Evolutionary conservation across 768 basidiomycete genomes (phyloP), one percentile per base, ranked within the genome.

Genomic region (Hortiboletus campestris): DNA sequence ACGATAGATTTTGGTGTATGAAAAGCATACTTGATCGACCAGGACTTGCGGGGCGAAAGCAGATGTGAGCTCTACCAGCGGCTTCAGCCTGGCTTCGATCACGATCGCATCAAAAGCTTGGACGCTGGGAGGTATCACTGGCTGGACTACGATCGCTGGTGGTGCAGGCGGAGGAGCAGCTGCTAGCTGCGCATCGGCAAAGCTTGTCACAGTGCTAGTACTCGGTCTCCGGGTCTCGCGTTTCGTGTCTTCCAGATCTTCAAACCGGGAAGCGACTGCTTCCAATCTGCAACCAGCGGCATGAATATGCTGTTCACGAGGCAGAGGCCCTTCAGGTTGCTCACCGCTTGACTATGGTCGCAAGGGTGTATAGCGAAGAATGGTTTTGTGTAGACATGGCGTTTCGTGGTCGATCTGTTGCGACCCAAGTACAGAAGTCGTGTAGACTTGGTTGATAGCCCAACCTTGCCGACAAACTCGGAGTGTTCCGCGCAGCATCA

Each of bases 261-360:
- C 97, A 35, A 99, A 83, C 34, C 97, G 84, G 42, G 90, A 91
- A 7, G 93, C 94, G 10, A 94, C 91, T 25, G 97, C 97, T 78
- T 95, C 90, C 48, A 94, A 82, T 60, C 94, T 94, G 66, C 31
- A 32, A n/a, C 39, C 40, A 40, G 35, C 14, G 11, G 6, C 16
- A 29, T 62, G 49, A 51, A 38, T 45, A 31, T 44, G 16, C 46
- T 43, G 40, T 56, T 20, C 20, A 48, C 34, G 53, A 55, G 36
- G 60, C 51, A 20, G 14, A 39, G 59, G 34, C 46, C n/a, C n/a
- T n/a, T n/a, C 40, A 46, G 45, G 31, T 11, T 22, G n/a, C 78
- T 53, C 66, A 89, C 89, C 90, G 84, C 73, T 91, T 92, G 70
- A 89, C 88, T 57, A 92, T 85, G 11, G 90, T 92, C 28, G 88